Evolutionary conservation across 176 grass and related monocot genomes (phyloP).

Genomic region (Stipa capillata): DNA sequence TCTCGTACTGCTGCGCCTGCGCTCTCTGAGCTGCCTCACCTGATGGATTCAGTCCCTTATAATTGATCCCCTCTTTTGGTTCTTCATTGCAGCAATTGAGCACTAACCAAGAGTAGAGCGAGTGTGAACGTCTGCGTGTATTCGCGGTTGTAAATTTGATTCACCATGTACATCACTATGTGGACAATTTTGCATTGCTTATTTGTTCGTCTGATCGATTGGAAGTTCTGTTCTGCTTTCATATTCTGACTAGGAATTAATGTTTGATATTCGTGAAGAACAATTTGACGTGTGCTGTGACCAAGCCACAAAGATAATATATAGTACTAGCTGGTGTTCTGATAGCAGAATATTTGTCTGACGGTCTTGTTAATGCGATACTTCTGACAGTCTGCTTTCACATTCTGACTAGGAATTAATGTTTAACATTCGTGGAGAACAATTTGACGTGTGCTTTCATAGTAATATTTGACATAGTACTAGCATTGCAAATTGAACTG

Average conservation of each 20-base stretch:
- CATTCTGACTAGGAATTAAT: too few species aligned
- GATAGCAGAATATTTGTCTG: not conserved
- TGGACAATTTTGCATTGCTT: not conserved
- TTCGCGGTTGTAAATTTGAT: not conserved
- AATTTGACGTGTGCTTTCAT: too few species aligned
- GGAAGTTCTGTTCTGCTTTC: not conserved
- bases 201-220: not conserved
- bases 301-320: not conserved
- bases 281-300: not conserved
- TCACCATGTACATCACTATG: not conserved
- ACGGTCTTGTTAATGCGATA: not conserved
- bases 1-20: conserved; percentile 13
- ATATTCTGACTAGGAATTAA: not conserved
- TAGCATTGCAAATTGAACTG: not conserved
- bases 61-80: not conserved
- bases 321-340: not conserved
- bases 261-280: not conserved
- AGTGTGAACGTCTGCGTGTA: not conserved
- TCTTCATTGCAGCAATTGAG: not conserved
- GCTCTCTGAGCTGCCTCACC: not conserved
- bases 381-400: not conserved
- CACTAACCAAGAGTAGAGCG: not conserved
- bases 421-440: too few species aligned
- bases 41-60: not conserved
- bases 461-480: too few species aligned